These are phyloP conservation scores for Thalassiosira exigua DNA, from an alignment of 352 stramenopile species.

Conservation along the genomic window DNA sequence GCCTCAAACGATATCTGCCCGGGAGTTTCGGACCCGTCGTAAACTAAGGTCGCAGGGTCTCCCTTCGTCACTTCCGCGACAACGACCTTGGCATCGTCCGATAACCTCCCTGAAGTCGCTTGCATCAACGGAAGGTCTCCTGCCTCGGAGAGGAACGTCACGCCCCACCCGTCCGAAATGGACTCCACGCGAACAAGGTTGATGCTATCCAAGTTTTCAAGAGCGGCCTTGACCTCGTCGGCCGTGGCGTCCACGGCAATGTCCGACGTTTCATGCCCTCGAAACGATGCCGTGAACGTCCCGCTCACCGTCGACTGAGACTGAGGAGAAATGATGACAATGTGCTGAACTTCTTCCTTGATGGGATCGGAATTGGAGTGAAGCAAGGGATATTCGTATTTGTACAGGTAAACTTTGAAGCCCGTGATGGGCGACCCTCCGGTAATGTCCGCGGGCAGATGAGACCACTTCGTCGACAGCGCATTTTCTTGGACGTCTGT, in stretches of 20 bases:
- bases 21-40: conserved; percentile 89
- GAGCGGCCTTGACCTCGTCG: conserved; percentile 87
- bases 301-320: conserved; percentile 45
- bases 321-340: conserved; percentile 85
- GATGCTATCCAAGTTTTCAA: conserved; percentile 89
- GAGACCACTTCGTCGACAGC: conserved; percentile 85
- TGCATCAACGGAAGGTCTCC: conserved; percentile 92
- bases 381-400: conserved; percentile 55
- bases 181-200: conserved; percentile 85
- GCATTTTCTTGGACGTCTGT: conserved; percentile 66
- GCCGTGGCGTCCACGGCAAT: conserved; percentile 87
- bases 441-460: conserved; percentile 80
- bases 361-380: conserved; percentile 78
- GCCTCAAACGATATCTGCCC: conserved; percentile 87
- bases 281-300: conserved; percentile 82
- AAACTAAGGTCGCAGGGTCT: conserved; percentile 90
- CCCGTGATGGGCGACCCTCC: conserved; percentile 85
- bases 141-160: conserved; percentile 93
- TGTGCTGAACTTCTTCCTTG: conserved; percentile 89
- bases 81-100: conserved; percentile 70
- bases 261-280: conserved; percentile 80
- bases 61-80: conserved; percentile 88
- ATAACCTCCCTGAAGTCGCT: conserved; percentile 89
- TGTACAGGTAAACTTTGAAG: conserved; percentile 94
- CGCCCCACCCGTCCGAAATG: conserved; percentile 88